Evolutionary conservation across 306 rosid species (phyloP).

Genomic region (Trifolium repens): DNA sequence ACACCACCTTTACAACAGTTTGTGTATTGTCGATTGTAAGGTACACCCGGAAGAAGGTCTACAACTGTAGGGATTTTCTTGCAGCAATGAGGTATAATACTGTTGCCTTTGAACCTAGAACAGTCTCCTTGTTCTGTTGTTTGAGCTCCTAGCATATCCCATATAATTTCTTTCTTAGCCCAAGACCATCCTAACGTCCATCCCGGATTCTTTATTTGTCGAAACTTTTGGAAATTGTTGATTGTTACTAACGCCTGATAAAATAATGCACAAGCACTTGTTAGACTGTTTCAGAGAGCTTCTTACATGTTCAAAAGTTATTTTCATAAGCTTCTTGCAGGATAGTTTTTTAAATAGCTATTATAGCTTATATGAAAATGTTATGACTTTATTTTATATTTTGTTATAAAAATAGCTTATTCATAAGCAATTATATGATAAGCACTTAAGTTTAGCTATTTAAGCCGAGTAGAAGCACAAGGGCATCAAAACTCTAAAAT

Average conservation of each 20-base stretch:
- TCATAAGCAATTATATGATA: not conserved
- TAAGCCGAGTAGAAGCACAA: not conserved
- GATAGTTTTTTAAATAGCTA: not conserved
- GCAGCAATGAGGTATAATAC: constrained; percentile 76
- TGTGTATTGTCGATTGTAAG: constrained; percentile 86
- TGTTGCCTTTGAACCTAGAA: constrained; percentile 79
- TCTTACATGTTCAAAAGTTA: not conserved
- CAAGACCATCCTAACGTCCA: constrained; percentile 96
- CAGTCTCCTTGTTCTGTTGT: constrained; percentile 96
- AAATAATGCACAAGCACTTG: not conserved
- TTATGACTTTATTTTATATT: not conserved
- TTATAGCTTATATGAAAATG: not conserved
- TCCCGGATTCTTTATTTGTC: constrained; percentile 88
- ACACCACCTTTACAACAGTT: constrained; percentile 98
- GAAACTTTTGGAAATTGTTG: constrained; percentile 85
- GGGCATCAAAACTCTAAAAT: not conserved
- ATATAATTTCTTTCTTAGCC: constrained; percentile 89
- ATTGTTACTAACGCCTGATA: constrained; percentile 72
- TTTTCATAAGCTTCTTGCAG: too few relatives aligned
- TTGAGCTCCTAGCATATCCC: constrained; percentile 82
- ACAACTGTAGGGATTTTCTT: constrained; percentile 80
- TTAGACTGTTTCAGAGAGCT: not conserved
- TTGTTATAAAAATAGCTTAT: not conserved
- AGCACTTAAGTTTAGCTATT: not conserved
- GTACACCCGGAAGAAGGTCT: constrained; percentile 90